A percentile compares a stretch with the other conserved stretches of the same genome.
These are phyloP conservation scores for Fusarium praegraminearum DNA, from an alignment of 2,329 filamentous ascomycete species.

Conservation along the genomic window DNA sequence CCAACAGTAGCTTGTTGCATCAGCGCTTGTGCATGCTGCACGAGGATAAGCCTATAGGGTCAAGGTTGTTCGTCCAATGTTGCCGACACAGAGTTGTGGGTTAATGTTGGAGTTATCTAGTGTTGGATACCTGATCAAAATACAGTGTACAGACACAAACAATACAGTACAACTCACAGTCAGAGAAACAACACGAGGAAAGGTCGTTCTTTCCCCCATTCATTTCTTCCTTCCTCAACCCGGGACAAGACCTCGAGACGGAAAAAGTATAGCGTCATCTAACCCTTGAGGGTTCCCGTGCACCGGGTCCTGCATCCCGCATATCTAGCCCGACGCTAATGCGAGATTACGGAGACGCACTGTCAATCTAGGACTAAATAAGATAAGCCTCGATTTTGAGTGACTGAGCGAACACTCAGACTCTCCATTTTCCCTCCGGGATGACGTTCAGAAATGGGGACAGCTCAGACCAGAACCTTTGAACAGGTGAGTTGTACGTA, in stretches of 20 bases:
- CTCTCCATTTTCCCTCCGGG: not conserved
- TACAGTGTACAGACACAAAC: slow-evolving; percentile 6
- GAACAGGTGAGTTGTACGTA: not conserved
- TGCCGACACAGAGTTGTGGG: not conserved
- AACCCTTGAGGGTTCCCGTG: slow-evolving; percentile 40
- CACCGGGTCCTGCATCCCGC: slow-evolving; percentile 46
- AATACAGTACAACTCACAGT: slow-evolving; percentile 13
- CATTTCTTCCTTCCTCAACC: not conserved
- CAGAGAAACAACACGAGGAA: slow-evolving; percentile 27
- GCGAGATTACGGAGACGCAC: not conserved
- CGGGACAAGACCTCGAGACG: not conserved
- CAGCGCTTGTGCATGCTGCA: slow-evolving; percentile 32
- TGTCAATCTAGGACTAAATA: not conserved
- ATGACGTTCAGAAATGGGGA: slow-evolving; percentile 35
- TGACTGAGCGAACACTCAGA: not conserved
- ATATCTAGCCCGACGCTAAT: slow-evolving; percentile 33
- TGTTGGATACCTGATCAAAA: not conserved
- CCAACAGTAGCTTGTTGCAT: slow-evolving; percentile 36
- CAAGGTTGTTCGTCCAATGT: slow-evolving; percentile 4
- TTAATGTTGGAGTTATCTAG: not conserved
- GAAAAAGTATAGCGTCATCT: slow-evolving; percentile 20
- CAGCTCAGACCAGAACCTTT: not conserved
- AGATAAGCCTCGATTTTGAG: slow-evolving; percentile 27
- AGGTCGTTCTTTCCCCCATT: slow-evolving; percentile 22
- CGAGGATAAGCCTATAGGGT: slow-evolving; percentile 10